Conservation (phyloP, 345 rosid species). For the Salix viminalis region DNA sequence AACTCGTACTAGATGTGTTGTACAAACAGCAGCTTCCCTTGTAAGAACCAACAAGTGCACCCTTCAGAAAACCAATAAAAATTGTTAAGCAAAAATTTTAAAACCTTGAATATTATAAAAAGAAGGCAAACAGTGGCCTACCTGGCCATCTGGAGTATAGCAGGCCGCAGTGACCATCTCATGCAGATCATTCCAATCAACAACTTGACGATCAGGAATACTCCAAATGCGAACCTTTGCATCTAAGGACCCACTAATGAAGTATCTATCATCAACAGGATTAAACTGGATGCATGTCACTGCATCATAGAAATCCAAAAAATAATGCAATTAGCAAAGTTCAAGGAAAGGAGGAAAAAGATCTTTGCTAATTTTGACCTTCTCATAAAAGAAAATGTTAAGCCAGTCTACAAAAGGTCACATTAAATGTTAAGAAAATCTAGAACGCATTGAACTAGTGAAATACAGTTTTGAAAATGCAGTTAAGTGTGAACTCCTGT, state of each 20-base stretch:
- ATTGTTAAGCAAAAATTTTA: constrained; percentile 12
- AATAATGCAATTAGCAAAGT: constrained; percentile 13
- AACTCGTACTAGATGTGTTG: constrained; percentile 53
- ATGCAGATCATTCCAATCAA: constrained; percentile 94
- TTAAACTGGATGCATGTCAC: constrained; percentile 99
- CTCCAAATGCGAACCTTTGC: constrained; percentile 97
- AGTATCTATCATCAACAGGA: constrained; percentile 91
- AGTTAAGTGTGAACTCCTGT: not conserved
- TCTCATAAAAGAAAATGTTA: not conserved
- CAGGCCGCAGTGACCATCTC: constrained; percentile 99
- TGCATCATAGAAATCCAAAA: constrained; percentile 35
- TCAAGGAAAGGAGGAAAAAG: not conserved
- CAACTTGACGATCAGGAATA: constrained; percentile 86
- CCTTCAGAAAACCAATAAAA: constrained; percentile 49
- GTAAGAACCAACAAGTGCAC: constrained; percentile 86
- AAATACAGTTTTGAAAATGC: not conserved
- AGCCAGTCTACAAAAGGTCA: not conserved
- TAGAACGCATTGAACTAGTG: not conserved
- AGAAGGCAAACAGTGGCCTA: constrained; percentile 16
- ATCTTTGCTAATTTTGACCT: not conserved
- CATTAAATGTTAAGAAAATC: not conserved
- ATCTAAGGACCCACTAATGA: constrained; percentile 97
- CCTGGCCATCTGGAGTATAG: constrained; percentile 98
- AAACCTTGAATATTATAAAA: not conserved
- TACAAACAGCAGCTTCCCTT: constrained; percentile 86